Evolutionary conservation across 2,329 filamentous ascomycete species (phyloP).

Genomic region (Zopfia rhizophila): DNA sequence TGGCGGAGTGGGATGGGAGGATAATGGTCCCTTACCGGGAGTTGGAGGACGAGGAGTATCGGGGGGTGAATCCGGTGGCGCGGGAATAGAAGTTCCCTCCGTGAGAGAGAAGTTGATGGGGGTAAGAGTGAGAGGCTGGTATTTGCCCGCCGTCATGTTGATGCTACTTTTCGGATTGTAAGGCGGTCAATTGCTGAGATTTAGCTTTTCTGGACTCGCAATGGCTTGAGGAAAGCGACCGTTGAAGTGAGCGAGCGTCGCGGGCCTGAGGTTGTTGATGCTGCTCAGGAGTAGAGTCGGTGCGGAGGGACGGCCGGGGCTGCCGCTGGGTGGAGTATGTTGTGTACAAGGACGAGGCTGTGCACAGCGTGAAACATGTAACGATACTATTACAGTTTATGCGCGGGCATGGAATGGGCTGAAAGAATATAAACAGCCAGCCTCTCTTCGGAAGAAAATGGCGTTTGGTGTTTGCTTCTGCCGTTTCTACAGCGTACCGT

Average conservation of each 20-base stretch:
- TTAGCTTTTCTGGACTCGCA: constrained; percentile 20
- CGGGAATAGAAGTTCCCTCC: constrained; percentile 54
- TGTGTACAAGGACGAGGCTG: constrained; percentile 1
- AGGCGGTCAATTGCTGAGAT: constrained; percentile 19
- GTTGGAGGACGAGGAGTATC: constrained; percentile 51
- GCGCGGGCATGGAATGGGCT: constrained; percentile 4
- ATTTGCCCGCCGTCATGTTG: constrained; percentile 43
- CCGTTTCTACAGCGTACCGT: constrained; percentile 8
- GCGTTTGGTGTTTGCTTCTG: constrained; percentile 16
- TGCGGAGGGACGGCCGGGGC: constrained; percentile 34
- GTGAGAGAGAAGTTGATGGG: constrained; percentile 56
- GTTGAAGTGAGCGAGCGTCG: constrained; percentile 19
- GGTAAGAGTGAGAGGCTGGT: constrained; percentile 48
- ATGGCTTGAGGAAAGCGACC: constrained; percentile 29
- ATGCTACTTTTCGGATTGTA: constrained; percentile 5
- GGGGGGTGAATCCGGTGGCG: constrained; percentile 52
- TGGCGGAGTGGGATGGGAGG: constrained; percentile 53
- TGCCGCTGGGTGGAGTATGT: background rate
- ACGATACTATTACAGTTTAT: constrained; percentile 1
- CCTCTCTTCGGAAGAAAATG: constrained; percentile 12
- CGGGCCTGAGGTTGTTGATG: constrained; percentile 19
- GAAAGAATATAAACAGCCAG: constrained; percentile 9
- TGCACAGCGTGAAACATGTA: constrained; percentile 2
- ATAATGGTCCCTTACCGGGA: constrained; percentile 51
- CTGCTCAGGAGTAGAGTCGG: constrained; percentile 44